These are phyloP conservation scores for Aspergillus puulaauensis DNA, from an alignment of 2,329 filamentous ascomycete species.

Conservation along the genomic window DNA sequence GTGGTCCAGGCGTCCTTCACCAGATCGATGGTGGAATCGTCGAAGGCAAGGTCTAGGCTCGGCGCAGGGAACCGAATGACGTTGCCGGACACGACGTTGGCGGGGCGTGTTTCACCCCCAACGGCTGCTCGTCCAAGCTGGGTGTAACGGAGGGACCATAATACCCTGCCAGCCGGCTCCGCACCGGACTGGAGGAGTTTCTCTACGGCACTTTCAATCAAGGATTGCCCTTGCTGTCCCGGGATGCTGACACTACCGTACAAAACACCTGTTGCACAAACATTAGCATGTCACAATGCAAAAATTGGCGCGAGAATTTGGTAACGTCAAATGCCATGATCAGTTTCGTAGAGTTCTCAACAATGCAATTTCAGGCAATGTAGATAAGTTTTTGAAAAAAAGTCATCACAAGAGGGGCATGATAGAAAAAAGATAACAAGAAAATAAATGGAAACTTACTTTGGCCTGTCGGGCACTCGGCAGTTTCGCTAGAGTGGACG, in stretches of 20 bases:
- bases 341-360: conserved; percentile 80
- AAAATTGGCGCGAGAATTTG: conserved; percentile 20
- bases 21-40: conserved; percentile 66
- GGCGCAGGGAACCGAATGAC: conserved; percentile 60
- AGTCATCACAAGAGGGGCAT: conserved; percentile 73
- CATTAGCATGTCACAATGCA: conserved; percentile 35
- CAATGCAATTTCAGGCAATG: conserved; percentile 96
- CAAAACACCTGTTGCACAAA: conserved; percentile 51
- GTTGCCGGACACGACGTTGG: conserved; percentile 35
- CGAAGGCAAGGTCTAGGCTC: conserved; percentile 68
- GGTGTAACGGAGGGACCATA: conserved; percentile 57
- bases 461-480: conserved; percentile 85
- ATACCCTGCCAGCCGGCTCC: conserved; percentile 35
- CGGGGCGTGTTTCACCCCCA: conserved; percentile 10
- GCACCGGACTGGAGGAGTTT: conserved; percentile 40
- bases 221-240: conserved; percentile 37
- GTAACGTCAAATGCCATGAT: conserved; percentile 51
- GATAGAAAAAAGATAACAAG: conserved; percentile 14
- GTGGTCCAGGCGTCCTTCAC: conserved; percentile 71
- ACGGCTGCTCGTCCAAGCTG: conserved; percentile 38
- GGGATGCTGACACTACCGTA: conserved; percentile 52
- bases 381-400: conserved; percentile 84
- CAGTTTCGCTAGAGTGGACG: conserved; percentile 84
- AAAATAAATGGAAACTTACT: conserved; percentile 63
- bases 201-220: conserved; percentile 40